phyloP scores from a whole-genome alignment of 179 eudicot species.

The Spinacia oleracea region DNA sequence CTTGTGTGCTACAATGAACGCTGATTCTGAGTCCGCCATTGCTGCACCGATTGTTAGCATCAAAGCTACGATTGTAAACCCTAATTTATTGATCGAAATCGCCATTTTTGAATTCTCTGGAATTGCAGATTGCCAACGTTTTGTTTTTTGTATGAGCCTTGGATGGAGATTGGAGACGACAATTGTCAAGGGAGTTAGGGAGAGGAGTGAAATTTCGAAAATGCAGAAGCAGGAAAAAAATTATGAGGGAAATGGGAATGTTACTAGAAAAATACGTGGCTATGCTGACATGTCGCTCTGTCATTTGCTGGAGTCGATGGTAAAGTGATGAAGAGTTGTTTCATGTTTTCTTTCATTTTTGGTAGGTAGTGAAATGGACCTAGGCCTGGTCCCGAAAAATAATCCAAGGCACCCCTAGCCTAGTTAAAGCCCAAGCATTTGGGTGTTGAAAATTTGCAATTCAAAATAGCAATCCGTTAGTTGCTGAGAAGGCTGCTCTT shows the following conservation, averaged over 20 bases:
- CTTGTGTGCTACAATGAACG: conserved; percentile 85
- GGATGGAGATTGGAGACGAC: not conserved
- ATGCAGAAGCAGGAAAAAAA: too few species aligned
- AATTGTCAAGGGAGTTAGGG: not conserved
- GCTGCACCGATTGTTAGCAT: conserved; percentile 14
- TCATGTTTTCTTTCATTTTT: not conserved
- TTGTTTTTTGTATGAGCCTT: not conserved
- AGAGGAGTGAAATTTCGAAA: not conserved
- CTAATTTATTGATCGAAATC: conserved; percentile 7
- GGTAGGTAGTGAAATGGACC: too few species aligned
- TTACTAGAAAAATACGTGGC: conserved; percentile 27
- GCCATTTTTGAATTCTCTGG: conserved; percentile 28
- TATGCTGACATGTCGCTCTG: conserved; percentile 23
- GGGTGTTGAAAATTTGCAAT: too few species aligned
- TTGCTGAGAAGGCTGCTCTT: too few species aligned
- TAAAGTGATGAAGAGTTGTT: not conserved
- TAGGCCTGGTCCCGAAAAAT: too few species aligned
- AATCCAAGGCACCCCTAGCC: too few species aligned
- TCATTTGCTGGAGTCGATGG: conserved; percentile 1
- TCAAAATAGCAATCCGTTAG: too few species aligned
- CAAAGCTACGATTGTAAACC: conserved; percentile 14
- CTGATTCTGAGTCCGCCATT: conserved; percentile 44
- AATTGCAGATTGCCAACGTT: not conserved
- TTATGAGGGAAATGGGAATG: too few species aligned
- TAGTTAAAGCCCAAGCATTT: too few species aligned